phyloP scores from a whole-genome alignment of 257 asterid genomes.

The Asclepias syriaca region DNA sequence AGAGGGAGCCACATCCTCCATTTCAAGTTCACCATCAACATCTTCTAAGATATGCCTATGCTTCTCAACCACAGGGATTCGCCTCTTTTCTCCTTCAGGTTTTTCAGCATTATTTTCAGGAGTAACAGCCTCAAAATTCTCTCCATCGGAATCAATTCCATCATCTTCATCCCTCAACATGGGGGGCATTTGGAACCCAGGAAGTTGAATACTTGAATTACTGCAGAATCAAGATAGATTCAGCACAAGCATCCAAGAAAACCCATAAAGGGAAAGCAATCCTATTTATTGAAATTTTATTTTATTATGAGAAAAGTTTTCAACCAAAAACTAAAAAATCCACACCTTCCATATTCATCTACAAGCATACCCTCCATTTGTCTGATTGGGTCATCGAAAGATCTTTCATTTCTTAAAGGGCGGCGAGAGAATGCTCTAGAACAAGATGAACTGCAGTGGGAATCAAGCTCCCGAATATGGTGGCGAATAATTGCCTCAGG shows the following conservation, averaged over 20 bases:
- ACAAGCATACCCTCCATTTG: conserved; percentile 94
- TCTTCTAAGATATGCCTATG: conserved; percentile 79
- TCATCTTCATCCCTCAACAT: conserved; percentile 65
- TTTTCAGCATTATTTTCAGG: conserved; percentile 64
- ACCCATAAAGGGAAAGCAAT: conserved; percentile 3
- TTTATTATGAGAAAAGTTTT: neutral
- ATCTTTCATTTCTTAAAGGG: conserved; percentile 64
- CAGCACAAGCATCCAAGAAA: conserved; percentile 10
- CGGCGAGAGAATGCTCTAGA: conserved; percentile 51
- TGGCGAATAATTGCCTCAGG: conserved; percentile 75
- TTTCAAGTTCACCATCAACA: conserved; percentile 93
- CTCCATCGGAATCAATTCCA: conserved; percentile 80
- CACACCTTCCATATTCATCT: conserved; percentile 90
- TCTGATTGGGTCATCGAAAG: conserved; percentile 85
- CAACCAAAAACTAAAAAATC: neutral
- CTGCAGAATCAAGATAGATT: conserved; percentile 36
- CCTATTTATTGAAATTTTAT: neutral
- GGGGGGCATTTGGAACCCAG: conserved; percentile 81
- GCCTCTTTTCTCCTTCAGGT: conserved; percentile 32
- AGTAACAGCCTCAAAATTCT: conserved; percentile 86
- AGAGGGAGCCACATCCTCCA: conserved; percentile 90
- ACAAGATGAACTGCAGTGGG: conserved; percentile 62
- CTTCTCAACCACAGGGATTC: conserved; percentile 42
- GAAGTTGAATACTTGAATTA: conserved; percentile 85
- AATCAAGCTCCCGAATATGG: conserved; percentile 78